These are phyloP conservation scores for Madurella mycetomatis DNA, from an alignment of 2,329 filamentous ascomycete genomes.

Conservation along the genomic window DNA sequence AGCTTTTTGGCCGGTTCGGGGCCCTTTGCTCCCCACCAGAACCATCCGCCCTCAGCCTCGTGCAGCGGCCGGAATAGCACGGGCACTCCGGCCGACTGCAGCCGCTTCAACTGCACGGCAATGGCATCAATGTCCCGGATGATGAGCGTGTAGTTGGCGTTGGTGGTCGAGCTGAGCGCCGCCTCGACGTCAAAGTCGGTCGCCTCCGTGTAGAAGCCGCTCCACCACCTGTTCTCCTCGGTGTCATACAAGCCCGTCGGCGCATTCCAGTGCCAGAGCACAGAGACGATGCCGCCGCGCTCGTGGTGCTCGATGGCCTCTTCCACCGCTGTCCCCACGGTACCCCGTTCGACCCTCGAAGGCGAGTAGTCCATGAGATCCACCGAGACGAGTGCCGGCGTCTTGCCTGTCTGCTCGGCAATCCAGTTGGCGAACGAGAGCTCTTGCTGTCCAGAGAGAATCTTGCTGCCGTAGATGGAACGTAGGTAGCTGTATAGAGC, in stretches of 20 bases:
- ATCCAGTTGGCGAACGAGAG: constrained; percentile 41
- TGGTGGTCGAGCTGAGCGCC: constrained; percentile 38
- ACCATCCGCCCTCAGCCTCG: constrained; percentile 48
- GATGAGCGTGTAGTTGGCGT: constrained; percentile 44
- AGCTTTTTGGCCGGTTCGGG: constrained; percentile 43
- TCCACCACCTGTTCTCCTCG: constrained; percentile 42
- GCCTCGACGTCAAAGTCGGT: constrained; percentile 44
- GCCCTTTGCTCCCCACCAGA: constrained; percentile 50
- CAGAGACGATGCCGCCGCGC: constrained; percentile 43
- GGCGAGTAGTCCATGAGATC: constrained; percentile 49
- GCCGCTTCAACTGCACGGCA: constrained; percentile 41
- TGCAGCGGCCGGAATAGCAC: constrained; percentile 46
- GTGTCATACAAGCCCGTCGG: constrained; percentile 45
- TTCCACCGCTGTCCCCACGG: constrained; percentile 39
- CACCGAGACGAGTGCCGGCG: constrained; percentile 42
- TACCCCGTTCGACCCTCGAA: constrained; percentile 40
- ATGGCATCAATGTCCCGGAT: constrained; percentile 46
- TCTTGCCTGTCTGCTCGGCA: constrained; percentile 41
- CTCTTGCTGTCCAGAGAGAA: constrained; percentile 47
- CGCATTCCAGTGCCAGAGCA: constrained; percentile 48
- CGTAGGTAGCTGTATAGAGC: constrained; percentile 40
- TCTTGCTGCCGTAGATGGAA: constrained; percentile 42
- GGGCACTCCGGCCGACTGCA: constrained; percentile 41
- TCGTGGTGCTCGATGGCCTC: constrained; percentile 42
- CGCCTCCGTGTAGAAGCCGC: constrained; percentile 47